phyloP scores from a whole-genome alignment of 2,329 filamentous ascomycete species.

The Lecanoromycetidae sp. region DNA sequence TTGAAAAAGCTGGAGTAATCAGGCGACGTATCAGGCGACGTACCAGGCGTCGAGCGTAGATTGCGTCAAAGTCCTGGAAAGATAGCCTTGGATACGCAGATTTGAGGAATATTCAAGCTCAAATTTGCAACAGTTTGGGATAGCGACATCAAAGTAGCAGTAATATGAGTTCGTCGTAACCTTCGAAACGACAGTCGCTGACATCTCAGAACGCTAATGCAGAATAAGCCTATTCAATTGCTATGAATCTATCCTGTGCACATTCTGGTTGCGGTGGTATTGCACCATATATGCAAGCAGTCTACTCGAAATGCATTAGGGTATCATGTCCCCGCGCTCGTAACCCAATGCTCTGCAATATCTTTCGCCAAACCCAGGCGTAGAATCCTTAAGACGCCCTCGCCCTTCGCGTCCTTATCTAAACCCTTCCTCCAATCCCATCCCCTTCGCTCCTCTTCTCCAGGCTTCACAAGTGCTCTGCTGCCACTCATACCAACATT shows the following conservation, averaged over 20 bases:
- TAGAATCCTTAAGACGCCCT: constrained; percentile 60
- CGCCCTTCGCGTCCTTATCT: constrained; percentile 45
- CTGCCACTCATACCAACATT: constrained; percentile 25
- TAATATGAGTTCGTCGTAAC: too few relatives aligned
- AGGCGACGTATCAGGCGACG: neutral
- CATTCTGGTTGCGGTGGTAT: neutral
- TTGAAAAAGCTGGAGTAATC: neutral
- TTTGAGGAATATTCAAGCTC: too few relatives aligned
- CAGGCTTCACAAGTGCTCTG: constrained; percentile 27
- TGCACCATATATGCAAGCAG: neutral
- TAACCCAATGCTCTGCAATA: constrained; percentile 57
- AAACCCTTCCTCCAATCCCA: constrained; percentile 62
- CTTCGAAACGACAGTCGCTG: too few relatives aligned
- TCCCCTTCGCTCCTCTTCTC: constrained; percentile 41
- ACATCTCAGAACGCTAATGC: too few relatives aligned
- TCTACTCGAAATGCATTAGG: neutral
- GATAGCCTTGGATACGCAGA: neutral
- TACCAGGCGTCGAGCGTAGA: too few relatives aligned
- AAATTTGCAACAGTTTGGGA: too few relatives aligned
- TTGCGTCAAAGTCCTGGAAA: too few relatives aligned
- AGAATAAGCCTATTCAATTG: too few relatives aligned
- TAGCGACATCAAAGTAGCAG: too few relatives aligned
- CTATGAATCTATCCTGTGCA: neutral
- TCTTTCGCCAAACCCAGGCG: constrained; percentile 64
- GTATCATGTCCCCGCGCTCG: constrained; percentile 22